phyloP scores from a whole-genome alignment of 345 rosid species.

The Salix exigua region DNA sequence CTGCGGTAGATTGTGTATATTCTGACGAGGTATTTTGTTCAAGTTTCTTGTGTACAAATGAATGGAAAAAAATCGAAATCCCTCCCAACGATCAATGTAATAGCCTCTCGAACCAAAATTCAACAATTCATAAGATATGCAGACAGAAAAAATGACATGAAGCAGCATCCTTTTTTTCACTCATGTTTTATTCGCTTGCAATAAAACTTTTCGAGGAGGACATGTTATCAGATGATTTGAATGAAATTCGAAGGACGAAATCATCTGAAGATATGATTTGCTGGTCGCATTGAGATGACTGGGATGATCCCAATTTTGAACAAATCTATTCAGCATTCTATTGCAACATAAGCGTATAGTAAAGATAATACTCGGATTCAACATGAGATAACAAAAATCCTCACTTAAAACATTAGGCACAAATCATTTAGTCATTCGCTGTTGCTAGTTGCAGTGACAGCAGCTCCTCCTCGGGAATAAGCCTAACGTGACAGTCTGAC shows the following conservation, averaged over 20 bases:
- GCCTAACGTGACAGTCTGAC: conserved; percentile 76
- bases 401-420: neutral
- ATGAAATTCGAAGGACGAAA: neutral
- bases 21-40: neutral
- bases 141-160: too few species aligned
- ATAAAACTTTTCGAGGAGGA: too few species aligned
- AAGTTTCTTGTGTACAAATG: too few species aligned
- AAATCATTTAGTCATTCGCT: conserved; percentile 55
- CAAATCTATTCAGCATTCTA: conserved; percentile 4
- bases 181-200: too few species aligned
- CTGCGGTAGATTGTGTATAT: neutral
- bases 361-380: neutral
- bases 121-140: too few species aligned
- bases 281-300: neutral
- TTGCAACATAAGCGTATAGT: neutral
- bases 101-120: too few species aligned
- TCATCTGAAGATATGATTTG: neutral
- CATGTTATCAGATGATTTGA: neutral
- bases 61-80: too few species aligned
- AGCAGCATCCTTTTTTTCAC: too few species aligned
- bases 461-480: conserved; percentile 90
- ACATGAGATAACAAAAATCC: conserved; percentile 1
- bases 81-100: too few species aligned
- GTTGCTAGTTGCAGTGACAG: conserved; percentile 81
- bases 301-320: neutral